Evolutionary conservation across 208 protist genomes (phyloP).

Genomic region (Acanthamoeba castellanii): DNA sequence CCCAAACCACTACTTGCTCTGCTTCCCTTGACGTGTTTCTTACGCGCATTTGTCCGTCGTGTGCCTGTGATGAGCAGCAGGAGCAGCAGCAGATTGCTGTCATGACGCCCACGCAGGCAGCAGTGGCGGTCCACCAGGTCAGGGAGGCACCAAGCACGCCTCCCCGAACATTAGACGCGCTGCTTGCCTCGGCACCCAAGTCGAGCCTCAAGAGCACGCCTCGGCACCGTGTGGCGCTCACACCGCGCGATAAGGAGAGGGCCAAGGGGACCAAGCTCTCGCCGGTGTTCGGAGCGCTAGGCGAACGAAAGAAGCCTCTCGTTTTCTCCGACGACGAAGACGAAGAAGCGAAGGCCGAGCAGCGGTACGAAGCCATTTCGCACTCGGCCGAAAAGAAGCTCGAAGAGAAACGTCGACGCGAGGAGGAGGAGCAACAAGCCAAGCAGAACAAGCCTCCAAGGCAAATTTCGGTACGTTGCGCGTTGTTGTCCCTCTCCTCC

Average conservation of each 20-base stretch:
- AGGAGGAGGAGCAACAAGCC: slow-evolving; percentile 10
- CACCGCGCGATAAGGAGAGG: slow-evolving; percentile 16
- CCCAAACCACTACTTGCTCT: not conserved
- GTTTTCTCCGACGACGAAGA: slow-evolving; percentile 42
- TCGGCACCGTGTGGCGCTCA: slow-evolving; percentile 44
- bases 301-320: not conserved
- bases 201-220: slow-evolving; percentile 36
- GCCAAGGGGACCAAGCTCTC: slow-evolving; percentile 45
- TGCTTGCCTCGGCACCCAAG: not conserved
- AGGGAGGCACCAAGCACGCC: not conserved
- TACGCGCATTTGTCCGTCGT: not conserved
- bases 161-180: not conserved
- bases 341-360: slow-evolving; percentile 8
- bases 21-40: not conserved
- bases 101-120: not conserved
- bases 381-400: slow-evolving; percentile 41
- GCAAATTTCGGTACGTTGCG: not conserved
- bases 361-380: slow-evolving; percentile 12
- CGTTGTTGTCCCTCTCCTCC: not conserved
- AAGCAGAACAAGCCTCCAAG: not conserved
- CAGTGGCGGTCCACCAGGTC: not conserved
- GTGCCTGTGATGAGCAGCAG: no score
- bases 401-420: slow-evolving; percentile 38
- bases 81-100: not conserved
- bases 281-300: not conserved